Evolutionary conservation across 2,329 filamentous ascomycete species (phyloP).

Genomic region (Coleophoma eucalyptorum): DNA sequence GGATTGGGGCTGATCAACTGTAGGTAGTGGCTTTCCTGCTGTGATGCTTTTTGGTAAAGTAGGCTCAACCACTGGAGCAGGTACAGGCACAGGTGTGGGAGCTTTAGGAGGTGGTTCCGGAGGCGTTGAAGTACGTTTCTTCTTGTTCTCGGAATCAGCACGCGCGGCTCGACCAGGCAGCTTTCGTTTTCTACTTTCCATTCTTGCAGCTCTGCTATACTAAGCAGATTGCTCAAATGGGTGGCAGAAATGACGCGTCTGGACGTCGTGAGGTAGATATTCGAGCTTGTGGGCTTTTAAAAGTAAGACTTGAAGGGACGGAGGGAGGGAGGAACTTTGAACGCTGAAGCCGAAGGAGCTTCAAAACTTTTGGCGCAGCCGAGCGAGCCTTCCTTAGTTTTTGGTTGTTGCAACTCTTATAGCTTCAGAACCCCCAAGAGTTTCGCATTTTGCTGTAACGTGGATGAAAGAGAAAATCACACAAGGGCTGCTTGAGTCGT

Average conservation of each 20-base stretch:
- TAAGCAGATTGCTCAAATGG: conserved; percentile 4
- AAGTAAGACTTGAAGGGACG: conserved; percentile 7
- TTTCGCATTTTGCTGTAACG: background rate
- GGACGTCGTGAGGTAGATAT: conserved; percentile 6
- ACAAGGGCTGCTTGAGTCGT: no score
- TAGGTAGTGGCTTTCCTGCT: conserved; percentile 66
- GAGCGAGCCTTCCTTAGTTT: conserved; percentile 8
- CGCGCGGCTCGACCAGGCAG: conserved; percentile 59
- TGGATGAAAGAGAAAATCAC: no score
- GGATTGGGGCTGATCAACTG: conserved; percentile 63
- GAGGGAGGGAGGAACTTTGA: background rate
- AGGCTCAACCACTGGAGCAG: conserved; percentile 27
- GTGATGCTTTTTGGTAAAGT: conserved; percentile 59
- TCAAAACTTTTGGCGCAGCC: conserved; percentile 7
- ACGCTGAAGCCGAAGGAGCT: conserved; percentile 9
- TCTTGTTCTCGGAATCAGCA: conserved; percentile 56
- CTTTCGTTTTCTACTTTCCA: conserved; percentile 64
- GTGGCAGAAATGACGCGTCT: conserved; percentile 18
- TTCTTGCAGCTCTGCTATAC: conserved; percentile 25
- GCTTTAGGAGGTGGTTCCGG: conserved; percentile 47
- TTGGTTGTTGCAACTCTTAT: conserved; percentile 3
- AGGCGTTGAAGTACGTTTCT: conserved; percentile 48
- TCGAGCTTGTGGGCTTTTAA: conserved; percentile 3
- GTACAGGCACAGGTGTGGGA: conserved; percentile 34
- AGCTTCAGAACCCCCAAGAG: conserved; percentile 4